Conservation (phyloP, 1,139 yeast genomes). For the Geotrichum carabidarum region DNA sequence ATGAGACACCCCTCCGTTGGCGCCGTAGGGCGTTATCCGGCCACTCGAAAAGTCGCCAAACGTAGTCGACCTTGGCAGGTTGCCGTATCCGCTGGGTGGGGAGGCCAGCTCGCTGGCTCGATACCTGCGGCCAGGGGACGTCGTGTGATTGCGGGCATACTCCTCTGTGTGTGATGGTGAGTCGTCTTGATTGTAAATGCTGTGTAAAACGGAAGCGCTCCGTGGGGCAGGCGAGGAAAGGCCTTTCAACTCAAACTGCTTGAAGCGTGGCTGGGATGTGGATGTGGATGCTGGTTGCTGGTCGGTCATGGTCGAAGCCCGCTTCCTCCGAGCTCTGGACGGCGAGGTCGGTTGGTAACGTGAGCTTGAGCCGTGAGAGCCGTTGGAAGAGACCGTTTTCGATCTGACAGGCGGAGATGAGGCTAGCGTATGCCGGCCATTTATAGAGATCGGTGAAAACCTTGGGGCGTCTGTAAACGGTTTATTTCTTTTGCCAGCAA, state of each 20-base stretch:
- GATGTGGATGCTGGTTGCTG: neutral
- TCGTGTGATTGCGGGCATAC: no score
- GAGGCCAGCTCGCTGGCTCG: no score
- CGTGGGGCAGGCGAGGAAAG: neutral
- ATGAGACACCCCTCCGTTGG: neutral
- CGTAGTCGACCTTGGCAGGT: no score
- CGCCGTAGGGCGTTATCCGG: neutral
- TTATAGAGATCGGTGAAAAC: neutral
- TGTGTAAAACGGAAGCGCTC: neutral
- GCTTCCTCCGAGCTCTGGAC: neutral
- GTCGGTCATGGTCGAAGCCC: slow-evolving; percentile 5
- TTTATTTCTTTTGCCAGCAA: no score
- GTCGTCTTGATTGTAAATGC: neutral
- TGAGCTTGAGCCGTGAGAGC: neutral
- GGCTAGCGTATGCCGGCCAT: neutral
- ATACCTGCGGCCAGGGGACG: no score
- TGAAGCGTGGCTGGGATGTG: neutral
- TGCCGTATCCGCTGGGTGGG: no score
- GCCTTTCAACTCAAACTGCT: neutral
- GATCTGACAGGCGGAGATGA: neutral
- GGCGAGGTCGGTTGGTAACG: neutral
- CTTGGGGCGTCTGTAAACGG: neutral
- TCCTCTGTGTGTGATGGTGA: neutral
- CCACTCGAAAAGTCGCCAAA: no score
- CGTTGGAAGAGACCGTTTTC: neutral